Evolutionary conservation across 2,329 filamentous ascomycete genomes (phyloP), one percentile per base, ranked within the genome.

Genomic region (Colletotrichum melonis): DNA sequence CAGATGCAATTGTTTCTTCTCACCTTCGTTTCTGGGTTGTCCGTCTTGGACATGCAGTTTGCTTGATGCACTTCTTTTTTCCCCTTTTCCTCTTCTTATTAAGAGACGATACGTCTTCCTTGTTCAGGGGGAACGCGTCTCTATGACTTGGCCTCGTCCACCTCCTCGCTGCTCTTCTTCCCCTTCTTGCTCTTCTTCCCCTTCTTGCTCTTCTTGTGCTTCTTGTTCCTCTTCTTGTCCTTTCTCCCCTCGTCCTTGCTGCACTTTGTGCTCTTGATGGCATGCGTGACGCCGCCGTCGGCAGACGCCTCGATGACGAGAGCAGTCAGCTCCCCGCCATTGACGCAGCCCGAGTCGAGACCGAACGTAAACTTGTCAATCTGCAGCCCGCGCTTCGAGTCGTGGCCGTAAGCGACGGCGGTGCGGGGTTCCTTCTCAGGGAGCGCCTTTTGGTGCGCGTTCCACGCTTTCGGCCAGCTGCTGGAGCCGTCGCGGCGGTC

Each of bases 321-420:
- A 1, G 94, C 95, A 1, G 93, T 94, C 76, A 99, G 85, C 75
- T 90, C 87, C 1, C 91, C 92, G 12, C 95, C 95, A 75, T 89
- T 90, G 3, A 94, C 91, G 80, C 97, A 98, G 0, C 92, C 92
- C 0, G 93, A 94, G 82, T 98, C 97, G 59, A 98, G 86, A 0
- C 97, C 97, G 79, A 95, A 94, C 4, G 92, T 94, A 82, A 94
- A 97, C 62, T 88, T 86, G 63, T 90, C 78, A 72, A 86, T 76
- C 38, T 78, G 79, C 63, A 97, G 88, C 0, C 95, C 95, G 3
- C 84, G 84, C 78, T 92, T 92, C 26, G 94, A 90, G 80, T 98
- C 94, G 80, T 98, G 96, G 5, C 95, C 95, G 82, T 97, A 98
- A 70, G 97, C 88, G 54, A 97, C 92, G 26, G 69, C 63, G 1